These are phyloP conservation scores for Aspergillus quadricinctus DNA, from an alignment of 2,329 filamentous ascomycete genomes.

Conservation along the genomic window DNA sequence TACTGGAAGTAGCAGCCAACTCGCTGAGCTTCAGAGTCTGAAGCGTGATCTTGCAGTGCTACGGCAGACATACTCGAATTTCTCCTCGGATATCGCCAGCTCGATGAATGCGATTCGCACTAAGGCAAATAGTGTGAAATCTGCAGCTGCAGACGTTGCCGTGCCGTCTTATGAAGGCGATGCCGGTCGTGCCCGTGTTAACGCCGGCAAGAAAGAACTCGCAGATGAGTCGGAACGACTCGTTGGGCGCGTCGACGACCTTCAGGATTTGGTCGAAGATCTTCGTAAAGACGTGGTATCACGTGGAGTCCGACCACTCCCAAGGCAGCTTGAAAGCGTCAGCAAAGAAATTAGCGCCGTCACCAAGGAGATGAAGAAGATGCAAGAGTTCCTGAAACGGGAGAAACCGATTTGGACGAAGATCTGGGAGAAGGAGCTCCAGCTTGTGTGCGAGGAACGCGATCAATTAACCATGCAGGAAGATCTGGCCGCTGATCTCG, in stretches of 20 bases:
- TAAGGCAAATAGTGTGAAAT: conserved; percentile 79
- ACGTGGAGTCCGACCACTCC: conserved; percentile 84
- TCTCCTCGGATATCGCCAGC: conserved; percentile 79
- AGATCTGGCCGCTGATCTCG: conserved; percentile 84
- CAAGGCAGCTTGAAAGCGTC: conserved; percentile 82
- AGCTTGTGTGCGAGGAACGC: conserved; percentile 91
- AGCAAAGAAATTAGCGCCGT: conserved; percentile 81
- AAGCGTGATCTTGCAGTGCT: conserved; percentile 86
- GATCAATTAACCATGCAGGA: conserved; percentile 95
- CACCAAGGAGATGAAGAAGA: conserved; percentile 82
- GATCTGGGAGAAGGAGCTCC: conserved; percentile 97
- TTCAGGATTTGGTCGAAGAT: conserved; percentile 96
- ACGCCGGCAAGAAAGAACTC: conserved; percentile 79
- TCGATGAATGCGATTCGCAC: conserved; percentile 79
- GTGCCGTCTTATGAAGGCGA: conserved; percentile 71
- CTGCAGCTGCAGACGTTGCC: conserved; percentile 64
- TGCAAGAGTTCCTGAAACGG: conserved; percentile 84
- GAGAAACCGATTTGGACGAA: conserved; percentile 98
- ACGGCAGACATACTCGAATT: conserved; percentile 87
- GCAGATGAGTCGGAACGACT: conserved; percentile 84
- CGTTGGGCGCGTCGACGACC: conserved; percentile 86
- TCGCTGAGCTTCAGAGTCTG: conserved; percentile 74
- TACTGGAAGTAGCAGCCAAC: conserved; percentile 53
- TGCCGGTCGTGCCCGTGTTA: conserved; percentile 80
- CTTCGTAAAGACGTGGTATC: conserved; percentile 94